Conservation (phyloP, 768 basidiomycete genomes). For the Exidia glandulosa region DNA sequence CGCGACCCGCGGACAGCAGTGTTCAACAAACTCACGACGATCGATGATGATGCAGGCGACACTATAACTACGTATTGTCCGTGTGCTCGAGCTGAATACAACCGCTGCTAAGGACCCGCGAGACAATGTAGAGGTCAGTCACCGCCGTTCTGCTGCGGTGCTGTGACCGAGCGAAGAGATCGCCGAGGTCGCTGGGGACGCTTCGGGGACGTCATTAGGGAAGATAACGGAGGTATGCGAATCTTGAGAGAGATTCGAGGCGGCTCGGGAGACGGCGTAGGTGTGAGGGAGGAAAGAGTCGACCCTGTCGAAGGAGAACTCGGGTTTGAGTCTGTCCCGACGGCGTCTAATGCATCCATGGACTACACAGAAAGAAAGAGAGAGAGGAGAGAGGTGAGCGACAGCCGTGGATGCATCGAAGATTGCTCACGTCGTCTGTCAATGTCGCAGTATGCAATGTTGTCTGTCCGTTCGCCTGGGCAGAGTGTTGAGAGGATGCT, state of each 20-base stretch:
- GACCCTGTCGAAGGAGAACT: not conserved
- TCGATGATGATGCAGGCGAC: no score
- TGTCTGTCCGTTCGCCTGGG: no score
- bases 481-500: no score
- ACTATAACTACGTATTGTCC: not conserved
- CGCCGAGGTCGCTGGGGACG: conserved; percentile 2
- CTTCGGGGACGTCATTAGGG: conserved; percentile 6
- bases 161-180: conserved; percentile 1
- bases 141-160: not conserved
- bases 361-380: conserved; percentile 21
- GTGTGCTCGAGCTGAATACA: not conserved
- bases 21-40: no score
- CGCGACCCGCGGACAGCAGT: no score
- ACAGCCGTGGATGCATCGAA: no score
- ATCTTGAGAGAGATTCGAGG: conserved; percentile 16
- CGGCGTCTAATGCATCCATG: conserved; percentile 52
- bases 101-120: not conserved
- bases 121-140: not conserved
- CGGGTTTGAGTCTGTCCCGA: conserved; percentile 32
- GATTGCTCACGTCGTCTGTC: no score
- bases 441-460: no score
- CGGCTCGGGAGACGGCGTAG: conserved; percentile 7
- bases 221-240: conserved; percentile 15
- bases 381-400: no score
- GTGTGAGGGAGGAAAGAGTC: not conserved